Conservation (phyloP, 768 basidiomycete species). For the Leucocoprinus leucothites region DNA sequence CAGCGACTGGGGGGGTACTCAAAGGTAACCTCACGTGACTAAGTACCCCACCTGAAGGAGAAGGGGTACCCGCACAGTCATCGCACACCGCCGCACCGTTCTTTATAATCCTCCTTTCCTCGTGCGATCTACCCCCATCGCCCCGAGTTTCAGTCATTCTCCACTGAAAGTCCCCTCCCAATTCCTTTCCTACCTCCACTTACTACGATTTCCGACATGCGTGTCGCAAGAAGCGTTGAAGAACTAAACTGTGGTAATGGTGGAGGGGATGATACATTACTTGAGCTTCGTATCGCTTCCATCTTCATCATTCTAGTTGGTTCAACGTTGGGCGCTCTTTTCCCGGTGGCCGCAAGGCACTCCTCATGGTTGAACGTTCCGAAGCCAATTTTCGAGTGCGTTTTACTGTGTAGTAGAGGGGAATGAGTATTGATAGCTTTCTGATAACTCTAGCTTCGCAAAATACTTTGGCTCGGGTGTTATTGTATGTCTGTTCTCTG, state of each 20-base stretch:
- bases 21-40: conserved; percentile 15
- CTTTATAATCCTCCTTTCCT: conserved; percentile 14
- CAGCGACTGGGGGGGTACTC: conserved; percentile 32
- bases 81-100: neutral
- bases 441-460: conserved; percentile 51
- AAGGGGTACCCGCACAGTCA: conserved; percentile 33
- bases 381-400: conserved; percentile 66
- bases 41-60: neutral
- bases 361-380: conserved; percentile 55
- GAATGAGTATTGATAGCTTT: neutral
- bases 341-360: conserved; percentile 64
- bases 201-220: neutral
- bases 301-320: conserved; percentile 71
- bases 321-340: conserved; percentile 59
- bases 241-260: conserved; percentile 46
- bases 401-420: conserved; percentile 1
- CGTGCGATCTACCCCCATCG: neutral
- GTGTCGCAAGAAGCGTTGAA: conserved; percentile 10
- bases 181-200: conserved; percentile 2
- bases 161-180: conserved; percentile 11
- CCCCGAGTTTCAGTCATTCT: conserved; percentile 7
- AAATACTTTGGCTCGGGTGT: conserved; percentile 92
- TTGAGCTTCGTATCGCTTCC: conserved; percentile 62
- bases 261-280: conserved; percentile 46
- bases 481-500: conserved; percentile 48